Base-by-base conservation (phyloP, 1,139 yeast species). In the Kazachstania sp. region DNA sequence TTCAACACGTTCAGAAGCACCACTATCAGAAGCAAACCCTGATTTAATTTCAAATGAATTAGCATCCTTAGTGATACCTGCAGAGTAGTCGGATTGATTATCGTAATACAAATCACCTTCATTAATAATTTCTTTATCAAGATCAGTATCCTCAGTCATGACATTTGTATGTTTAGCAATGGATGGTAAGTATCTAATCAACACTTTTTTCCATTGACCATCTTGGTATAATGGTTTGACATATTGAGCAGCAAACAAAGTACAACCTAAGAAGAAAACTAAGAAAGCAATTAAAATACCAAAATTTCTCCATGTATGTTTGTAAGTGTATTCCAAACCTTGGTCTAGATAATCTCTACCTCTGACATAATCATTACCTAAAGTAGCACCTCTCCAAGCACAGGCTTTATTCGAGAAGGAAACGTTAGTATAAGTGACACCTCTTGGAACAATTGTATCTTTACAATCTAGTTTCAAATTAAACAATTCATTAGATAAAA, bases 401-500 rank as follows among this genome's bases (percentile, higher is more conserved):
- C 79, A 75, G 4, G 70, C 72, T 51, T 66, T 68, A 49, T 71
- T 65, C 8, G 63, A 60, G 15, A 60, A 54, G 1, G 68, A 51
- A 23, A 68, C 52, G 44, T 61, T 52, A 13, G 59, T 62, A 57
- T 74, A 75, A 15, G 69, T 67, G n/a, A 58, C 54, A 32, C 71
- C 71, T 51, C 63, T 54, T 3, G 81, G 81, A 34, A 74, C 61
- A 71, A 72, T 34, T 55, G 69, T 54, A 54, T 68, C 58, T 56
- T 63, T 34, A 63, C 68, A 47, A 52, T 52, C 40, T 60, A 57
- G 43, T 57, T 67, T 54, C 39, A 58, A 36, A 41, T 57, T 73
- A 72, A 59, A 56, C 36, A 77, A 73, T 56, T 77, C 81, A 45
- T 70, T 65, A 8, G 77, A 65, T 51, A 76, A 62, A 54, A 77